phyloP scores from a whole-genome alignment of 2,329 filamentous ascomycete genomes.

The Aspergillus sp. region DNA sequence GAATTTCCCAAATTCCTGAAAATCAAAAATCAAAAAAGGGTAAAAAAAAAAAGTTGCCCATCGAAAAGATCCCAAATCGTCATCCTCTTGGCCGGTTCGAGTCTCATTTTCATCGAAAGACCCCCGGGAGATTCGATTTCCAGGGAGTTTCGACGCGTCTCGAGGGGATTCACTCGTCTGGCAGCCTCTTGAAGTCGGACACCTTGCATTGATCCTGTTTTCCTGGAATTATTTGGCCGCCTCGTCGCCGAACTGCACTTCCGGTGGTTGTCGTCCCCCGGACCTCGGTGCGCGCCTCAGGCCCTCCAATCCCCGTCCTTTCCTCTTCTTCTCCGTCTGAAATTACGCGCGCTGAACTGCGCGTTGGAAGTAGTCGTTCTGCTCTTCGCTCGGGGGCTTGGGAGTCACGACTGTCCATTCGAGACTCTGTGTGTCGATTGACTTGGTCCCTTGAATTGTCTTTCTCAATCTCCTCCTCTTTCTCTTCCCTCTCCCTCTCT shows the following conservation, averaged over 20 bases:
- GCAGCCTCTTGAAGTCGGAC: background rate
- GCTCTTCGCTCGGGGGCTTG: background rate
- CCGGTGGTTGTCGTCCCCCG: background rate
- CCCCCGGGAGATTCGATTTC: background rate
- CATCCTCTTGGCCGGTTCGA: constrained; percentile 10
- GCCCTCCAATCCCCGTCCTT: background rate
- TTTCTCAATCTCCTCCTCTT: background rate
- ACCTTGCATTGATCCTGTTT: background rate
- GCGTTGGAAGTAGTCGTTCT: background rate
- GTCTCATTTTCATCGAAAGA: background rate
- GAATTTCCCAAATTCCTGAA: constrained; percentile 16
- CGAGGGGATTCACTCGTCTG: background rate
- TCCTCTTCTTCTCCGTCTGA: background rate
- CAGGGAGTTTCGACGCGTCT: background rate
- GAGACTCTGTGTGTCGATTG: too few species aligned
- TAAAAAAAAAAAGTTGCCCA: constrained; percentile 19
- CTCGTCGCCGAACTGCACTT: background rate
- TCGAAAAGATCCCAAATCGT: constrained; percentile 17
- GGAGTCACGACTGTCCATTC: background rate
- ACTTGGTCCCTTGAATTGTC: too few species aligned
- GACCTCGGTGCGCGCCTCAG: background rate
- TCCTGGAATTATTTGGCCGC: background rate
- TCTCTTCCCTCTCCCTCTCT: background rate
- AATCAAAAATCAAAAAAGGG: constrained; percentile 19
- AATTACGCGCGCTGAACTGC: background rate